Conservation (phyloP, 1,139 yeast species). For the Scheffersomyces lignicola region DNA sequence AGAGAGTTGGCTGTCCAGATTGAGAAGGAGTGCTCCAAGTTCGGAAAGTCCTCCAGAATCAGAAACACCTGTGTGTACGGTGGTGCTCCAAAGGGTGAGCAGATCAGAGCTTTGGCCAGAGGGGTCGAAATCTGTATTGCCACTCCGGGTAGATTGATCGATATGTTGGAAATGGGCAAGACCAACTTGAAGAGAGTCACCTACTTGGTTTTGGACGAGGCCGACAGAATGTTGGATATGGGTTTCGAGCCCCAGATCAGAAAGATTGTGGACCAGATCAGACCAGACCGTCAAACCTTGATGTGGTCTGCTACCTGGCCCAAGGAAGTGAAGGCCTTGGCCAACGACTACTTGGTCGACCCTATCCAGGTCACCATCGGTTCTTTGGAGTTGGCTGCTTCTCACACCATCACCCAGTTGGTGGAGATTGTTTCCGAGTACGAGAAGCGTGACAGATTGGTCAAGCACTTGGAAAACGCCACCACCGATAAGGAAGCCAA, state of each 20-base stretch:
- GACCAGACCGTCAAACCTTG: conserved; percentile 97
- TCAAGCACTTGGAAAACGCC: conserved; percentile 81
- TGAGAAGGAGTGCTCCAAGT: conserved; percentile 92
- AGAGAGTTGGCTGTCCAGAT: conserved; percentile 99
- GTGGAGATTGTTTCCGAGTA: conserved; percentile 89
- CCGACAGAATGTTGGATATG: conserved; percentile 96
- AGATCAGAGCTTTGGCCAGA: conserved; percentile 89
- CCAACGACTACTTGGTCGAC: conserved; percentile 86
- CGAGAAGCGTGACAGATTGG: conserved; percentile 89
- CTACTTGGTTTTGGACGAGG: conserved; percentile 94
- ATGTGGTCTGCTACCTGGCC: conserved; percentile 99
- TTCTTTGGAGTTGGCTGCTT: conserved; percentile 92
- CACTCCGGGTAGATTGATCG: conserved; percentile 97
- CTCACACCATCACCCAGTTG: conserved; percentile 91
- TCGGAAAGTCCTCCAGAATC: conserved; percentile 87
- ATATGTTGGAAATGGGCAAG: conserved; percentile 93
- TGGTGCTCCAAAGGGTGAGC: conserved; percentile 98
- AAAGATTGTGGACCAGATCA: conserved; percentile 90
- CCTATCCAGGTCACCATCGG: conserved; percentile 97
- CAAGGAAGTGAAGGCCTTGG: conserved; percentile 90
- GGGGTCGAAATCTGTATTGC: conserved; percentile 97
- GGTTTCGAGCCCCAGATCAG: conserved; percentile 97
- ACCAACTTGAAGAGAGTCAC: conserved; percentile 96
- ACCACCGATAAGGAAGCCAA: conserved; percentile 78
- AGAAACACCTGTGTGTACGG: conserved; percentile 98